Conservation (phyloP, 306 rosid species). For the Inga oerstediana region DNA sequence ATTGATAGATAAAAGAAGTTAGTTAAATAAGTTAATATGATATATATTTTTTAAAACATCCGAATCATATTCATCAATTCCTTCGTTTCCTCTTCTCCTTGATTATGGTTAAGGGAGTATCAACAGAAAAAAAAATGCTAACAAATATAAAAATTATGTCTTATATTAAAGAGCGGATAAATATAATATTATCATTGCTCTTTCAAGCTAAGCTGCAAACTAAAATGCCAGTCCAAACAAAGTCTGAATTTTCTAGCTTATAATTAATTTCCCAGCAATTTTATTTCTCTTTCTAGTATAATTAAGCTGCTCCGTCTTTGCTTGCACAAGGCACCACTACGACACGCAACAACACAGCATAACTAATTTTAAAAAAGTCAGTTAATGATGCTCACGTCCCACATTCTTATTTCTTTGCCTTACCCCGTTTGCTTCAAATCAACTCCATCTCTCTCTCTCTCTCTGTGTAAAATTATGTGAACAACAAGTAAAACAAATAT, state of each 20-base stretch:
- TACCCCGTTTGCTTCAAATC: conserved; percentile 38
- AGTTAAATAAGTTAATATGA: too few relatives aligned
- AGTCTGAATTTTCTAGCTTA: too few relatives aligned
- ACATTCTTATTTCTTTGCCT: conserved; percentile 6
- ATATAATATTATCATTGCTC: conserved; percentile 3
- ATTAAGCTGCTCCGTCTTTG: neutral
- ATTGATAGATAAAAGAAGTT: too few relatives aligned
- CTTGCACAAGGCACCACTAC: conserved; percentile 39
- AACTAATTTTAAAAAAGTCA: neutral
- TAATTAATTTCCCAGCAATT: too few relatives aligned
- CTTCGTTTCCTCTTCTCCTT: rapidly evolving
- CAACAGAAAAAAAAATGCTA: rapidly evolving
- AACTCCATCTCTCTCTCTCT: conserved; percentile 29
- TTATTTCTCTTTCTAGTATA: too few relatives aligned
- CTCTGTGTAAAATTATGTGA: neutral
- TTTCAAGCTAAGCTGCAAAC: neutral
- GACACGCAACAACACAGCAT: conserved; percentile 5
- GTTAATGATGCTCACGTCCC: conserved; percentile 69
- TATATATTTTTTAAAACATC: neutral
- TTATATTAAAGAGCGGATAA: rapidly evolving
- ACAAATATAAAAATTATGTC: too few relatives aligned
- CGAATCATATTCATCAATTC: too few relatives aligned
- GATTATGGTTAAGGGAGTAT: too few relatives aligned
- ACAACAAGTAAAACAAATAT: conserved; percentile 2
- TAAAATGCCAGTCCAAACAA: too few relatives aligned